These are phyloP conservation scores for Epithele typhae DNA, from an alignment of 768 basidiomycete genomes.

Conservation along the genomic window DNA sequence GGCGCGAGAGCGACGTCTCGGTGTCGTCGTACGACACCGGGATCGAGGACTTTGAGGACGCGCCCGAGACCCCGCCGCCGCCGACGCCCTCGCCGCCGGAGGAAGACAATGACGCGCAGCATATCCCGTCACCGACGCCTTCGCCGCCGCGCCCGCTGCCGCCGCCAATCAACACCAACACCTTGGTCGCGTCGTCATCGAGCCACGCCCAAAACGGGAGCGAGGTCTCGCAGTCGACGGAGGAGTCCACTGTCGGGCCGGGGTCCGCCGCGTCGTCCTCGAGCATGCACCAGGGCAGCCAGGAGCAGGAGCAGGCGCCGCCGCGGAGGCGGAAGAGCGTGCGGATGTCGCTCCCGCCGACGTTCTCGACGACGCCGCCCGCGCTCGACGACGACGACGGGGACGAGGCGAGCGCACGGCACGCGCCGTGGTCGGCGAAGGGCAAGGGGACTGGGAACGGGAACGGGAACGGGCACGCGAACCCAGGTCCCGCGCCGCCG, in stretches of 20 bases:
- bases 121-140: neutral
- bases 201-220: conserved; percentile 16
- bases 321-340: conserved; percentile 61
- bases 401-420: conserved; percentile 21
- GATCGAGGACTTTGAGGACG: conserved; percentile 46
- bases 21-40: conserved; percentile 67
- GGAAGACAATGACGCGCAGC: neutral
- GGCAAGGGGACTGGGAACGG: neutral
- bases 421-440: conserved; percentile 19
- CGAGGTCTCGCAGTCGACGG: conserved; percentile 26
- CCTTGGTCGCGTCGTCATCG: neutral
- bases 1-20: conserved; percentile 37
- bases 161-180: too few relatives aligned
- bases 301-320: neutral
- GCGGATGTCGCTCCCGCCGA: conserved; percentile 71
- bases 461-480: conserved; percentile 6
- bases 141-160: conserved; percentile 14
- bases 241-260: conserved; percentile 19
- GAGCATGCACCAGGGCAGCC: neutral
- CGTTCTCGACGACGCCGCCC: conserved; percentile 69
- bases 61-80: conserved; percentile 21
- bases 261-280: neutral
- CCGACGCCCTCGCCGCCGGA: conserved; percentile 1
- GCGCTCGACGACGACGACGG: conserved; percentile 47
- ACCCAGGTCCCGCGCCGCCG: neutral